Percentiles rank a stretch among this genome's conserved stretches.
Evolutionary conservation across 306 rosid genomes (phyloP).

Genomic region (Betula pendula): DNA sequence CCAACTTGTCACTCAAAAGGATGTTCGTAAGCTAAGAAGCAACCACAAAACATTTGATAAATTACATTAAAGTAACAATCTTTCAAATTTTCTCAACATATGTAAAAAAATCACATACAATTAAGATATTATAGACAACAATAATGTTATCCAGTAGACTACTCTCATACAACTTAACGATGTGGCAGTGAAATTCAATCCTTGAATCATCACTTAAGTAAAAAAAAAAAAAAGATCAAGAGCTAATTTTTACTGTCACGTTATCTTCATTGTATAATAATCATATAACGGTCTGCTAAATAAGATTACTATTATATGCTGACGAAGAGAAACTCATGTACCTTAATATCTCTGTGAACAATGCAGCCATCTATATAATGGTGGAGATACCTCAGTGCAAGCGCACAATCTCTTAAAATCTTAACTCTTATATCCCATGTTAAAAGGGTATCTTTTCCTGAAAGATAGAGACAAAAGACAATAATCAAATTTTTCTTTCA

Average conservation of each 20-base stretch:
- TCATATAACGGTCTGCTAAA: too few relatives aligned
- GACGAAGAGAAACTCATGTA: not conserved
- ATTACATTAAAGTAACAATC: not conserved
- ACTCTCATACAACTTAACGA: too few relatives aligned
- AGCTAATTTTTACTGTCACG: too few relatives aligned
- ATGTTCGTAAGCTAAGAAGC: slow-evolving; percentile 72
- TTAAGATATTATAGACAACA: too few relatives aligned
- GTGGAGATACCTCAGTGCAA: slow-evolving; percentile 78
- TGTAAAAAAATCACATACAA: too few relatives aligned
- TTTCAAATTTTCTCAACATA: too few relatives aligned
- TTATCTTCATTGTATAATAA: too few relatives aligned
- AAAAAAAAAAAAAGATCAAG: too few relatives aligned
- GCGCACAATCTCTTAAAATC: slow-evolving; percentile 80
- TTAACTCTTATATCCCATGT: slow-evolving; percentile 66
- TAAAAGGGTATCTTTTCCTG: slow-evolving; percentile 58
- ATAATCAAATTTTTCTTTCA: not conserved
- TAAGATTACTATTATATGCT: too few relatives aligned
- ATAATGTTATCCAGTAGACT: too few relatives aligned
- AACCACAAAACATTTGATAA: not conserved
- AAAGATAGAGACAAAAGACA: not conserved
- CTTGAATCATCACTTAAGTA: too few relatives aligned
- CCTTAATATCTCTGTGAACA: slow-evolving; percentile 95
- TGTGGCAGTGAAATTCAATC: too few relatives aligned
- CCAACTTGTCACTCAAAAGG: slow-evolving; percentile 61
- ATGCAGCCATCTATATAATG: slow-evolving; percentile 74